Percentiles rank a stretch among this genome's conserved stretches.
These are phyloP conservation scores for Scedosporium boydii DNA, from an alignment of 2,329 filamentous ascomycete genomes.

Conservation along the genomic window DNA sequence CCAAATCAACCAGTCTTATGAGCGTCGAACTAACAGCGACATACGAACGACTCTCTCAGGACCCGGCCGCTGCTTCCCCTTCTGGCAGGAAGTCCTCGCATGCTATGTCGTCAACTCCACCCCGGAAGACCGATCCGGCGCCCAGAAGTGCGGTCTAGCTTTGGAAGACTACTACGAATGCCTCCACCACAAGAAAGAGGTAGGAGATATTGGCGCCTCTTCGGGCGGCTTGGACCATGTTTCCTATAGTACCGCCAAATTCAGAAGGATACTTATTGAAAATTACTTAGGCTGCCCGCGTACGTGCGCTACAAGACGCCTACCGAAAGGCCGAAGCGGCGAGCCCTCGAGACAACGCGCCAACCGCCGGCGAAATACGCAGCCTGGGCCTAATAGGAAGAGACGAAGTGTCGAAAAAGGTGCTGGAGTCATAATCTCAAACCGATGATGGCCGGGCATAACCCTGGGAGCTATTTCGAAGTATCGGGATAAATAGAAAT, in stretches of 20 bases:
- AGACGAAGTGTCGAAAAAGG: slow-evolving; percentile 66
- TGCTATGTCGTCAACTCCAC: slow-evolving; percentile 95
- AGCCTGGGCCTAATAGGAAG: slow-evolving; percentile 76
- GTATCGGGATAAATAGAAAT: neutral
- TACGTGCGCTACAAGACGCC: slow-evolving; percentile 68
- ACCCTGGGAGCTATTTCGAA: neutral
- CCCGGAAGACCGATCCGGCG: slow-evolving; percentile 67
- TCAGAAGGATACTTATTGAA: neutral
- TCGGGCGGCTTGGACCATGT: too few relatives aligned
- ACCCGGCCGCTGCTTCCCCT: slow-evolving; percentile 83
- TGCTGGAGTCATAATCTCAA: slow-evolving; percentile 27
- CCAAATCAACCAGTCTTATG: neutral
- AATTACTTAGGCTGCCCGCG: slow-evolving; percentile 58
- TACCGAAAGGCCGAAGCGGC: slow-evolving; percentile 72
- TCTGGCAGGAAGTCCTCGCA: slow-evolving; percentile 98
- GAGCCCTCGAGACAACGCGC: slow-evolving; percentile 68
- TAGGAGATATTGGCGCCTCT: slow-evolving; percentile 31
- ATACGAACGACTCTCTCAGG: slow-evolving; percentile 25
- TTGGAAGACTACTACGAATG: slow-evolving; percentile 99
- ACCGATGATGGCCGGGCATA: neutral
- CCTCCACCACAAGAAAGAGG: slow-evolving; percentile 98
- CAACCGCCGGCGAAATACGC: slow-evolving; percentile 77
- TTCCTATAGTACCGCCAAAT: too few relatives aligned
- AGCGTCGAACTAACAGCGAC: neutral
- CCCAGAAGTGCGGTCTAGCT: slow-evolving; percentile 75